Percentiles rank a stretch among this genome's conserved stretches.
phyloP scores from a whole-genome alignment of 805 yeast genomes.

The Starmerella roubikii region DNA sequence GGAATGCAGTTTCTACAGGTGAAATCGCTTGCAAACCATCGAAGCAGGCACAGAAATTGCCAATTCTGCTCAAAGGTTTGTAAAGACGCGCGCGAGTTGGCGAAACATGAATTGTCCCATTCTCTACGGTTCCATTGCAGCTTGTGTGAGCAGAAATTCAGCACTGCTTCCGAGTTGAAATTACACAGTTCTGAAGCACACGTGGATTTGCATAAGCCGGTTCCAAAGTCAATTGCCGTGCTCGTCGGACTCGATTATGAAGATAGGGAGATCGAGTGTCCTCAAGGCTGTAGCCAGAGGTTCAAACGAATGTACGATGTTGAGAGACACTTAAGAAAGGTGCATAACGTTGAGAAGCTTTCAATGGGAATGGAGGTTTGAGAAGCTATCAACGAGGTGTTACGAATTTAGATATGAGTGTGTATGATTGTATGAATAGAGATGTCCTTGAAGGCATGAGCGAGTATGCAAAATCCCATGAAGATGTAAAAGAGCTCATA shows the following conservation, averaged over 20 bases:
- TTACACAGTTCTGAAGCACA: neutral
- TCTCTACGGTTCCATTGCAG: conserved; percentile 26
- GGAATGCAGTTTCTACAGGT: conserved; percentile 55
- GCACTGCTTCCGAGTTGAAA: conserved; percentile 3
- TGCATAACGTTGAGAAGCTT: neutral
- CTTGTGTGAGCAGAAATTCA: conserved; percentile 19
- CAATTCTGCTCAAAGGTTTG: conserved; percentile 49
- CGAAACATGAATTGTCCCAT: conserved; percentile 52
- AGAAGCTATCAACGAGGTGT: too few relatives aligned
- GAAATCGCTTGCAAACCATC: conserved; percentile 62
- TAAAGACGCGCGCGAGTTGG: conserved; percentile 48
- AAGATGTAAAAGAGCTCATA: too few relatives aligned
- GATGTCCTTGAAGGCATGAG: too few relatives aligned
- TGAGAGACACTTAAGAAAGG: conserved; percentile 24
- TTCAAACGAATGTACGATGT: conserved; percentile 30
- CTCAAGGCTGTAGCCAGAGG: conserved; percentile 24
- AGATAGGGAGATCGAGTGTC: conserved; percentile 24
- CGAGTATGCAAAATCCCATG: too few relatives aligned
- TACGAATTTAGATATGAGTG: too few relatives aligned
- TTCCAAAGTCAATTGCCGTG: conserved; percentile 20
- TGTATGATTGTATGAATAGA: too few relatives aligned
- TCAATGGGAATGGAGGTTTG: too few relatives aligned
- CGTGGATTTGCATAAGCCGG: neutral
- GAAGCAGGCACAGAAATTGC: conserved; percentile 29
- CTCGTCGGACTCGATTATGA: conserved; percentile 29